Evolutionary conservation across 2,329 filamentous ascomycete species (phyloP).

Genomic region (Tympanopsis confertula): DNA sequence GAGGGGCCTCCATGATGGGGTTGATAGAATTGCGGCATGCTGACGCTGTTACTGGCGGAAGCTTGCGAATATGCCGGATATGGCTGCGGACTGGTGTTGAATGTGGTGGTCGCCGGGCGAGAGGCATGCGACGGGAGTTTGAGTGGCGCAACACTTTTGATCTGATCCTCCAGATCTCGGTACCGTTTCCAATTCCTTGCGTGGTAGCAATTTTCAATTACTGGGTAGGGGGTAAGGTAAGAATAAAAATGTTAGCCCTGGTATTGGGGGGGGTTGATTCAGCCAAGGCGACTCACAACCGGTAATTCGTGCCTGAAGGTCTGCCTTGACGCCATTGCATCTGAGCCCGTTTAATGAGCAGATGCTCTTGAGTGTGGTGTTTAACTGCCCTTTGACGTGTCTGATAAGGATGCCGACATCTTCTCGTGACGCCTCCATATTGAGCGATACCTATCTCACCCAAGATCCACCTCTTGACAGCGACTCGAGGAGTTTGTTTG

Average conservation of each 20-base stretch:
- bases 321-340: slow-evolving; percentile 74
- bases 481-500: too few species aligned
- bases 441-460: too few species aligned
- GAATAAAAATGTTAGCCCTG: slow-evolving; percentile 5
- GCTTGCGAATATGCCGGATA: too few species aligned
- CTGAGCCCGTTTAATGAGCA: slow-evolving; percentile 64
- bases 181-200: slow-evolving; percentile 25
- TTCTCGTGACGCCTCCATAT: too few species aligned
- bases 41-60: too few species aligned
- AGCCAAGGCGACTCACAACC: slow-evolving; percentile 46
- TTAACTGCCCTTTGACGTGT: too few species aligned
- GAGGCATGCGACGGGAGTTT: background rate
- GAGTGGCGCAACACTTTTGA: slow-evolving; percentile 13
- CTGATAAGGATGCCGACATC: too few species aligned
- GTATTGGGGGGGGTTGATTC: slow-evolving; percentile 4
- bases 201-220: slow-evolving; percentile 25
- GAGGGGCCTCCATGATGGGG: too few species aligned
- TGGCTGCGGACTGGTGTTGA: background rate
- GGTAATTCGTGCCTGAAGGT: slow-evolving; percentile 68
- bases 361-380: slow-evolving; percentile 62
- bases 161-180: slow-evolving; percentile 29
- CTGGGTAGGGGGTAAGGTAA: slow-evolving; percentile 13
- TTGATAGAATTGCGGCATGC: too few species aligned
- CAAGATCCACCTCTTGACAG: too few species aligned
- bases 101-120: background rate